phyloP scores from a whole-genome alignment of 148 eudicot species.

The Drosera capensis region DNA sequence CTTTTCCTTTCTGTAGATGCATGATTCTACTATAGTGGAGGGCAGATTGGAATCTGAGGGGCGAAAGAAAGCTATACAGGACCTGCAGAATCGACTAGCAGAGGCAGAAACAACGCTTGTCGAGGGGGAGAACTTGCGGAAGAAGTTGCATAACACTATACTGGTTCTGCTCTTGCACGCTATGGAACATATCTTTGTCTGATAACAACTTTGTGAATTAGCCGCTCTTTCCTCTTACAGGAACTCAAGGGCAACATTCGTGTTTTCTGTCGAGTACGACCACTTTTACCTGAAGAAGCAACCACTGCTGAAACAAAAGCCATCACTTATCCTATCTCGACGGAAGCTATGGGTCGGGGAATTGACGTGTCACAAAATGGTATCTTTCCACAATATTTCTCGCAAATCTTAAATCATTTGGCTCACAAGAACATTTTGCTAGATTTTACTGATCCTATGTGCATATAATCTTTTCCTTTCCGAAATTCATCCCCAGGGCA shows the following conservation, averaged over 20 bases:
- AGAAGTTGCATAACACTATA: conserved; percentile 90
- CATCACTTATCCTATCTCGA: conserved; percentile 50
- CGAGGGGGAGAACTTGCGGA: conserved; percentile 85
- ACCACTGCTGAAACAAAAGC: conserved; percentile 39
- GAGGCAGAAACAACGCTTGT: conserved; percentile 70
- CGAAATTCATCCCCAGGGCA: conserved; percentile 32
- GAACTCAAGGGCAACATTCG: conserved; percentile 95
- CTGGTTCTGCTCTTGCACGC: conserved; percentile 37
- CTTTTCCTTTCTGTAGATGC: conserved; percentile 30
- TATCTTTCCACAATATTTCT: conserved; percentile 14
- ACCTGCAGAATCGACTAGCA: conserved; percentile 50
- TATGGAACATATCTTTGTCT: no score
- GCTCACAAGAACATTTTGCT: no score
- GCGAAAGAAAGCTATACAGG: conserved; percentile 38
- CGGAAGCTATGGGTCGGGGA: conserved; percentile 67
- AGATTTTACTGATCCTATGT: not conserved
- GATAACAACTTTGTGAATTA: not conserved
- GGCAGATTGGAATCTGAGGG: conserved; percentile 59
- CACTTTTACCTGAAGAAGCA: conserved; percentile 62
- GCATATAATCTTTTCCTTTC: not conserved
- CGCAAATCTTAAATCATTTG: no score
- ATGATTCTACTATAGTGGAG: conserved; percentile 55
- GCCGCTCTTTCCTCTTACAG: conserved; percentile 14
- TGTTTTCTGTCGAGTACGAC: conserved; percentile 92
- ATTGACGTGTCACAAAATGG: conserved; percentile 84